Base-by-base conservation (phyloP, 177 flowering plant species). In the Tripterygium wilfordii region DNA sequence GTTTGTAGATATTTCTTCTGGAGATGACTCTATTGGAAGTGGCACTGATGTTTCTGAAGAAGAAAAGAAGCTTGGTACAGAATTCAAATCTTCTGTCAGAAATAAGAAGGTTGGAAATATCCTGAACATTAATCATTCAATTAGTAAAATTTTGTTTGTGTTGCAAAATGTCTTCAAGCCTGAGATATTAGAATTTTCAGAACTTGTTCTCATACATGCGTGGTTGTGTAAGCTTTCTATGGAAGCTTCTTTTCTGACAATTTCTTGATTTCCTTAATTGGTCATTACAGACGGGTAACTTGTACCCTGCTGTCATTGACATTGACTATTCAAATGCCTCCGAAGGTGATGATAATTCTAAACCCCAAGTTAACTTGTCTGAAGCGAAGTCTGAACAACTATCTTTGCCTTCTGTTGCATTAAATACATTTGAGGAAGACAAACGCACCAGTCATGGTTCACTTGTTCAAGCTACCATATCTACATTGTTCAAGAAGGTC, bases 391-490 rank as follows among this genome's bases (percentile, higher is more conserved):
- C 68, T n/a, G 70, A 54, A 45, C 64, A 60, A 29, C n/a, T 8
- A 24, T 54, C 73, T 54, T 27, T 8, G 28, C 21, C 58, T 17
- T 18, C 48, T 36, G 29, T 15, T 20, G 0, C 51, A 35, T 49
- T 15, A 6, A 44, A 44, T 22, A 44, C 29, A 33, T 33, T 53
- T 21, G 39, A 23, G 51, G 58, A 42, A 49, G 30, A 24, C 10
- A 36, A 41, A 1, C 14, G 14, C 5, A 51, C 50, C 38, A 71
- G 51, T 43, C 56, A 29, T 20, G 74, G 78, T 53, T 51, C 74
- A 54, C 83, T 86, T 58, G 75, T 84, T 57, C 97, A 90, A 60
- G 53, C 90, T 38, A 84, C 85, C 48, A 59, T 90, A 61, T 71
- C 94, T 32, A 64, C 84, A 5, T 38, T 86, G 30, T 86, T 89